Evolutionary conservation across 305 asterid genomes (phyloP).

Genomic region (Fraxinus greggii): DNA sequence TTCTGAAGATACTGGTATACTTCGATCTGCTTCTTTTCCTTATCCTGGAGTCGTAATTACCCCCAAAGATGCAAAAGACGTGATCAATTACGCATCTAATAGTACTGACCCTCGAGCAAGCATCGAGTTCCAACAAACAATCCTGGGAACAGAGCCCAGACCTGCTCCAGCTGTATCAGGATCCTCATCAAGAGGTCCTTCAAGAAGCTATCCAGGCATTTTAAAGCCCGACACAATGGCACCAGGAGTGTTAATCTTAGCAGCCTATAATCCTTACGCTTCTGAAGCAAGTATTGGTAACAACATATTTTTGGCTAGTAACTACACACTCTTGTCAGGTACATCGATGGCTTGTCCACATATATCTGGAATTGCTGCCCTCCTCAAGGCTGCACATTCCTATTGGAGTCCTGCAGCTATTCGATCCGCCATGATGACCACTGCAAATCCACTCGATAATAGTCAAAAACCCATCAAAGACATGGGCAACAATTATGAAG

Average conservation of each 20-base stretch:
- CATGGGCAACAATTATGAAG: neutral
- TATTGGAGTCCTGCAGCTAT: conserved; percentile 28
- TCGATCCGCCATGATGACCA: conserved; percentile 25
- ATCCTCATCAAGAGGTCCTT: conserved; percentile 25
- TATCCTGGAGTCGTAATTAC: conserved; percentile 40
- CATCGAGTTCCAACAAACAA: conserved; percentile 28
- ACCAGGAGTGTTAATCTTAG: conserved; percentile 23
- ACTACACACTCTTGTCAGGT: conserved; percentile 22
- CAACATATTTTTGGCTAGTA: conserved; percentile 5
- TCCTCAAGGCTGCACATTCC: conserved; percentile 24
- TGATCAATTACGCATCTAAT: conserved; percentile 30
- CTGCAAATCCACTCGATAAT: conserved; percentile 22
- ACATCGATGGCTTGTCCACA: conserved; percentile 33
- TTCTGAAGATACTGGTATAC: conserved; percentile 24
- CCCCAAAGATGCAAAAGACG: conserved; percentile 29
- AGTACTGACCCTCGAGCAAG: conserved; percentile 26
- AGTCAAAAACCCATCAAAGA: conserved; percentile 20
- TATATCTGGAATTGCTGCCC: conserved; percentile 24
- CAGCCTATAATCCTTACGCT: conserved; percentile 10
- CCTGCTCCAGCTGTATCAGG: conserved; percentile 28
- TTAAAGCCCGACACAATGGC: conserved; percentile 26
- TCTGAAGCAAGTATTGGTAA: neutral
- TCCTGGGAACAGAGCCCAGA: conserved; percentile 15
- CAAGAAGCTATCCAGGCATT: conserved; percentile 20
- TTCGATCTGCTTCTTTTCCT: conserved; percentile 22